Base-by-base conservation (phyloP, 495 filamentous ascomycete genomes). In the Penicillium simplicissimum region DNA sequence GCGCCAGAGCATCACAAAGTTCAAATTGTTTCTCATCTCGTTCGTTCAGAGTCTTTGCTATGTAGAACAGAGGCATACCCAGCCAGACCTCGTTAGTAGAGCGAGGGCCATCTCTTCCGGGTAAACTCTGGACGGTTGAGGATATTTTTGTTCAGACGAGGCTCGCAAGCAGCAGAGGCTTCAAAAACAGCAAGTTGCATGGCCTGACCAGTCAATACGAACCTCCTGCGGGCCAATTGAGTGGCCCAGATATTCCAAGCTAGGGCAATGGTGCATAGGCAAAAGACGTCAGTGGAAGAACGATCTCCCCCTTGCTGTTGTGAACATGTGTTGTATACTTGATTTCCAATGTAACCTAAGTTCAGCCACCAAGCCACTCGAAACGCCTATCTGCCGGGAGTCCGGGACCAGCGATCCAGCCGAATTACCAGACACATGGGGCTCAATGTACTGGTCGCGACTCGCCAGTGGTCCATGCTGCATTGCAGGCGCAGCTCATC, bases 351-450 rank as follows among this genome's bases (percentile, higher is more conserved):
- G 45, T 49, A 49, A 49, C 45, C 45, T 49, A 53, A 37, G 51
- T 53, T 53, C 51, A 37, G 51, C 51, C 51, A 53, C 51, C 51
- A 53, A 53, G 51, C 51, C 51, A 53, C 51, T 37, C 36, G 51
- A 53, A 53, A 53, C 51, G 51, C 51, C 28, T 13, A 36, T 53
- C 51, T 53, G 14, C 51, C 28, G 51, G 33, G 23, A 19, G 33
- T 33, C 51, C 28, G 51, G 33, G 23, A 19, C 51, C 51, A 21
- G 51, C 51, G 33, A 53, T 53, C 51, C 28, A 34, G 11, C 33
- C 33, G 51, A 37, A 37, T 53, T 33, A 53, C 51, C 51, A 53
- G 51, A 35, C 23, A 7, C 31, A 36, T 53, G 51, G 48, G 45
- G 45, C 45, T 48, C 3, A 48, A 17, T 8, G 25, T 25, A 13